These are phyloP conservation scores for Tetragonia tetragonoides DNA, from an alignment of 148 eudicot genomes.

Conservation along the genomic window DNA sequence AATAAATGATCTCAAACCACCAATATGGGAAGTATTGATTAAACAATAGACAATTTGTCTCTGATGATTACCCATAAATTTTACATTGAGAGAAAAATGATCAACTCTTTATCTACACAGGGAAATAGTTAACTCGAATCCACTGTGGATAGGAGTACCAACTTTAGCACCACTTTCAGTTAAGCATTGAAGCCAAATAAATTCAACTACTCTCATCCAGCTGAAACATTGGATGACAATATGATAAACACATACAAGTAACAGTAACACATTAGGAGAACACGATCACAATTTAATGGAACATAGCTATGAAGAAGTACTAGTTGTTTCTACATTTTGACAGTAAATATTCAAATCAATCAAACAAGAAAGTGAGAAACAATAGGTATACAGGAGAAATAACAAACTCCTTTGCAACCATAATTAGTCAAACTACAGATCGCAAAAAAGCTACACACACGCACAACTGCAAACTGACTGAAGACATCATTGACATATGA, in stretches of 20 bases:
- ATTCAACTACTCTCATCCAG: background rate
- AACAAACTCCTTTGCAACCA: background rate
- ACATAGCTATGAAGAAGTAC: background rate
- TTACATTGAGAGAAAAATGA: background rate
- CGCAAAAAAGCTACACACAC: background rate
- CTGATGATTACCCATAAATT: background rate
- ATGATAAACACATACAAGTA: background rate
- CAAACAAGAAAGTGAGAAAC: background rate
- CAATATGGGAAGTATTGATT: too few species aligned
- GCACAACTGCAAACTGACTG: background rate
- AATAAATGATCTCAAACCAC: too few species aligned
- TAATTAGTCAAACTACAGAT: background rate
- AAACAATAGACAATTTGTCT: too few species aligned
- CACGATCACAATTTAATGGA: background rate
- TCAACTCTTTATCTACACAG: background rate
- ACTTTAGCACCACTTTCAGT: background rate
- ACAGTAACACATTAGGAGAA: background rate
- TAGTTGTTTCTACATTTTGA: background rate
- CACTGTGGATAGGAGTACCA: background rate
- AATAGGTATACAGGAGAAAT: background rate
- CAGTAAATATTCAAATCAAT: background rate
- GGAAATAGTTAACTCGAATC: background rate
- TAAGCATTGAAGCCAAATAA: background rate
- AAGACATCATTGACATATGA: background rate
- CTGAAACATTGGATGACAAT: background rate